phyloP scores from a whole-genome alignment of 139 green algal genomes.

The Tetradesmus lagerheimii region DNA sequence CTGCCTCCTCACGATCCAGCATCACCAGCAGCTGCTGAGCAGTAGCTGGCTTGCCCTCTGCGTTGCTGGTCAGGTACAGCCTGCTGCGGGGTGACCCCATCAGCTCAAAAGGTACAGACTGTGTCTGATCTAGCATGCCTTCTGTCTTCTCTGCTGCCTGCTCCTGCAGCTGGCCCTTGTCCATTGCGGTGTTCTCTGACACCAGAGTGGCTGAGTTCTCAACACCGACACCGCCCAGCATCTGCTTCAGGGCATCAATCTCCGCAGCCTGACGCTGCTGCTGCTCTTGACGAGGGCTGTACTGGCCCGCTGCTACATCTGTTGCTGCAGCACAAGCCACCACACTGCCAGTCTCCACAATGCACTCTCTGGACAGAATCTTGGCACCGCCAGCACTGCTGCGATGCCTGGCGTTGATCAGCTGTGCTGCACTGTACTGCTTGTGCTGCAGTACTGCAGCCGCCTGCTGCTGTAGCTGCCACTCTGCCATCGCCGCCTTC shows the following conservation, averaged over 20 bases:
- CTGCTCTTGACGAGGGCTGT: not conserved
- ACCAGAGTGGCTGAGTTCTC: not conserved
- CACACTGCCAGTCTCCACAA: not conserved
- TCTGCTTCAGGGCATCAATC: not conserved
- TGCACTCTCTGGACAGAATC: not conserved
- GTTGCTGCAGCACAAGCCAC: not conserved
- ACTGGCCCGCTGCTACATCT: not conserved
- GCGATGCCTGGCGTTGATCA: constrained; percentile 3
- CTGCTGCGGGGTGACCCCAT: constrained; percentile 21
- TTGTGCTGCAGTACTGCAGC: not conserved
- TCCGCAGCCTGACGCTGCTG: not conserved
- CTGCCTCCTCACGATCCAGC: not conserved
- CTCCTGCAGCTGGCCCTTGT: not conserved
- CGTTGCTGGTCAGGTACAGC: constrained; percentile 3
- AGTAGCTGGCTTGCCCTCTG: not conserved
- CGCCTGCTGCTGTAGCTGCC: constrained; percentile 1
- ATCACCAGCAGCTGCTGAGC: constrained; percentile 11
- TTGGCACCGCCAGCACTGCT: not conserved
- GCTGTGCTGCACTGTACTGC: constrained; percentile 38
- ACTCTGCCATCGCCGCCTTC: not conserved
- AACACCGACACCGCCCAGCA: not conserved
- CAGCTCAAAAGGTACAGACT: constrained; percentile 19
- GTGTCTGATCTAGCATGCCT: constrained; percentile 12
- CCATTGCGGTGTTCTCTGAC: not conserved
- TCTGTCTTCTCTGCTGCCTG: not conserved